phyloP scores from a whole-genome alignment of 2,329 filamentous ascomycete species.

The Graphiopsis chlorocephala region DNA sequence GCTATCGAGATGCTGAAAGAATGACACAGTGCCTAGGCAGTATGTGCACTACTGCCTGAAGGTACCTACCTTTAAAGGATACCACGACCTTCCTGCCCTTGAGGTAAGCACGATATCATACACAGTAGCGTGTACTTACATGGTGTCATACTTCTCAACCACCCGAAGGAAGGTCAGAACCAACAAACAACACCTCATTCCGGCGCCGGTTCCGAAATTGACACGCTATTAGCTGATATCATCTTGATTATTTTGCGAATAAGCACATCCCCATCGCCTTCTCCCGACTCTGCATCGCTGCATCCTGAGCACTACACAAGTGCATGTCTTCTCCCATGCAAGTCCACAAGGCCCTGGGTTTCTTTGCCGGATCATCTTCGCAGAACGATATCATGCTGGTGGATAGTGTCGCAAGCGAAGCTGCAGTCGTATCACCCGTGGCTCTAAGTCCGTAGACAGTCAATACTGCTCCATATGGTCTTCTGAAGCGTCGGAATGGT shows the following conservation, averaged over 20 bases:
- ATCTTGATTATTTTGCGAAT: conserved; percentile 2
- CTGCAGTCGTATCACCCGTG: neutral
- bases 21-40: no score
- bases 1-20: no score
- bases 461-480: neutral
- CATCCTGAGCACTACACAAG: neutral
- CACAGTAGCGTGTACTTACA: no score
- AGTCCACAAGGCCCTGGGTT: neutral
- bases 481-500: neutral
- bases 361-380: neutral
- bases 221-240: neutral
- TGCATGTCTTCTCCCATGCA: neutral
- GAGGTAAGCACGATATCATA: no score
- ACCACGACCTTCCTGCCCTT: no score
- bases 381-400: neutral
- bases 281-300: neutral
- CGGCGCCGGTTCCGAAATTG: neutral
- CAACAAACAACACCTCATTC: neutral
- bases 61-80: no score
- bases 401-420: neutral
- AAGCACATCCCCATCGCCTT: neutral
- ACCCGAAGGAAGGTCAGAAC: no score
- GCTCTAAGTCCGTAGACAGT: neutral
- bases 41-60: no score
- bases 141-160: no score